Evolutionary conservation across 169 alveolate species (phyloP), one percentile per base, ranked within the genome.

Genomic region (Plasmodium fragile): DNA sequence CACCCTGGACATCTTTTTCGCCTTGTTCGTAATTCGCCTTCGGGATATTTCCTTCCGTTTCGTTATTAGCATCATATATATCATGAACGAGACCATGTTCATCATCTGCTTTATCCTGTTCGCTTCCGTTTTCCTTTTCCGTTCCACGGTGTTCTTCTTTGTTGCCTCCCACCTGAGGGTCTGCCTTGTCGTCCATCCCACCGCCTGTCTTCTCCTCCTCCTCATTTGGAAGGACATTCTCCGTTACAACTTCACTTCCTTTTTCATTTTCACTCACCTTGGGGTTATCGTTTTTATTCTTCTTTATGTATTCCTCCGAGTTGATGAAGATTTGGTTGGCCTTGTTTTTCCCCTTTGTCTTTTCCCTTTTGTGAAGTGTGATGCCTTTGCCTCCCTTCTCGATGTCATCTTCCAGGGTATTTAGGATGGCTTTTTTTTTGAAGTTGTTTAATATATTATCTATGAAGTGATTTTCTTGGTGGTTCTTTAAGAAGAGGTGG

Each of bases 391-490:
- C 72, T 13, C 16, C 53, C 30, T 89, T 59, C 41, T 89, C 94
- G 18, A 78, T 89, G 25, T 89, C 94, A 69, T 89, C 94, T 59
- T 89, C 94, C 72, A 89, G 32, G 5, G 87, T 89, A 34, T 89
- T 89, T 78, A 89, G 73, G 49, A 78, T 89, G 4, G 81, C 94
- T 78, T 89, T 89, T 39, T 89, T 89, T 89, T 89, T 77, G 43
- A 89, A 89, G 49, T 55, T 89, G 39, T 89, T 89, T 70, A 89
- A 32, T 55, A 89, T 89, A 59, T 89, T 89, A 89, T 89, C 89
- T 16, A 89, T 78, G 81, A 89, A 89, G 71, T 89, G 94, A 28
- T 89, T 89, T 30, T 65, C 94, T 36, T 45, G 25, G n/a, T 16
- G 32, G 59, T 89, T 89, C 81, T 89, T 77, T 45, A 89, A 43